A percentile compares a stretch with the other conserved stretches of the same genome.
phyloP scores from a whole-genome alignment of 225 moss, liverwort and hornwort species.

The Pseudisothecium myosuroides region DNA sequence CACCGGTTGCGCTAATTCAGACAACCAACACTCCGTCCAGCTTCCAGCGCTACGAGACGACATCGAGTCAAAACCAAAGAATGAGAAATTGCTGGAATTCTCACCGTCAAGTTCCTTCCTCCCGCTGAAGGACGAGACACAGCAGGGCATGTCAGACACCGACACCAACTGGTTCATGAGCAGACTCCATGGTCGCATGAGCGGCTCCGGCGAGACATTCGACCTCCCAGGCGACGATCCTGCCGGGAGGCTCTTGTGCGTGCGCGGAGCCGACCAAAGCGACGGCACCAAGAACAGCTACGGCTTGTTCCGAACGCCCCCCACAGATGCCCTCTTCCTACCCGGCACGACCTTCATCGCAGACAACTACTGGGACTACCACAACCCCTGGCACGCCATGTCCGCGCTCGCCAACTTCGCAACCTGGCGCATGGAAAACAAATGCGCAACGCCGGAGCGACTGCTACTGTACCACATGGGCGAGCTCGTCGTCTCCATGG shows the following conservation, averaged over 20 bases:
- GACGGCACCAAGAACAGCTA: constrained; percentile 69
- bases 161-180: constrained; percentile 87
- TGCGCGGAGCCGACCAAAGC: constrained; percentile 23
- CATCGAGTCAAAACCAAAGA: not conserved
- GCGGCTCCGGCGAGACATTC: constrained; percentile 40
- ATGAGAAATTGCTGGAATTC: constrained; percentile 7
- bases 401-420: constrained; percentile 59
- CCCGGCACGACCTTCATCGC: constrained; percentile 54
- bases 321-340: constrained; percentile 22
- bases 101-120: constrained; percentile 20
- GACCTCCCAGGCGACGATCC: constrained; percentile 55
- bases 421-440: constrained; percentile 35
- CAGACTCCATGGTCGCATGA: not conserved
- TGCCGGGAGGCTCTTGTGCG: constrained; percentile 45
- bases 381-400: constrained; percentile 85
- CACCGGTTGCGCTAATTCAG: not conserved
- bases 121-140: constrained; percentile 42
- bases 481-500: constrained; percentile 54
- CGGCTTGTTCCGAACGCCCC: constrained; percentile 44
- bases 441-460: constrained; percentile 39
- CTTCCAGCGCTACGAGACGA: not conserved
- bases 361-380: constrained; percentile 78
- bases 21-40: not conserved
- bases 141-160: constrained; percentile 16
- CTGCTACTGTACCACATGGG: constrained; percentile 73